Conservation (phyloP, 805 yeast species). For the Wickerhamomyces bovis region DNA sequence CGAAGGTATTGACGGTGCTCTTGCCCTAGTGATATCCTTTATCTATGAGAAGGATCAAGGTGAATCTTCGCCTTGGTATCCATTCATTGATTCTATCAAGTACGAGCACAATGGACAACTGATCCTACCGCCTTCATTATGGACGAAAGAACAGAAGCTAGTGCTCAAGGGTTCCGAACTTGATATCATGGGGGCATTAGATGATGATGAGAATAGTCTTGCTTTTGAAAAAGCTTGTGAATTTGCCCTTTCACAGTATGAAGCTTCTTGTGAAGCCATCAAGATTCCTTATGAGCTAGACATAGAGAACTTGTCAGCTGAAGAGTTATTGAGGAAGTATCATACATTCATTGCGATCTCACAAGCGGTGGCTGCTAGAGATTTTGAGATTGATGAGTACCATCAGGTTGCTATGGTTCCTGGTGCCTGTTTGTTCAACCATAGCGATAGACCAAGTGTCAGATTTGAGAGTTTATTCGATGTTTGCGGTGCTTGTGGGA, state of each 20-base stretch:
- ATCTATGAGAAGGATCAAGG: slow-evolving; percentile 62
- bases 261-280: slow-evolving; percentile 20
- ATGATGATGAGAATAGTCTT: slow-evolving; percentile 35
- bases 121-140: slow-evolving; percentile 56
- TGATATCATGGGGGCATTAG: slow-evolving; percentile 56
- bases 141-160: slow-evolving; percentile 47
- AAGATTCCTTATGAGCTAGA: slow-evolving; percentile 27
- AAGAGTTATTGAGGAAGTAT: slow-evolving; percentile 26
- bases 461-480: slow-evolving; percentile 55
- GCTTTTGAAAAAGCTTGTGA: slow-evolving; percentile 33
- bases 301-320: slow-evolving; percentile 21
- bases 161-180: slow-evolving; percentile 51
- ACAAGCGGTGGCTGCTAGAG: slow-evolving; percentile 65
- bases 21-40: slow-evolving; percentile 60
- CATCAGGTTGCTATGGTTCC: slow-evolving; percentile 80
- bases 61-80: slow-evolving; percentile 73
- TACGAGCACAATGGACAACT: slow-evolving; percentile 26
- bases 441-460: slow-evolving; percentile 54
- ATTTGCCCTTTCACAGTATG: slow-evolving; percentile 25
- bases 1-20: slow-evolving; percentile 53
- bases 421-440: slow-evolving; percentile 87
- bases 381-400: slow-evolving; percentile 72
- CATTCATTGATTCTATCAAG: slow-evolving; percentile 50
- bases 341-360: slow-evolving; percentile 49
- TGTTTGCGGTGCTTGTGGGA: slow-evolving; percentile 50